Evolutionary conservation across 257 asterid species (phyloP), one percentile per base, ranked within the genome.

Genomic region (Nicotiana paniculata): DNA sequence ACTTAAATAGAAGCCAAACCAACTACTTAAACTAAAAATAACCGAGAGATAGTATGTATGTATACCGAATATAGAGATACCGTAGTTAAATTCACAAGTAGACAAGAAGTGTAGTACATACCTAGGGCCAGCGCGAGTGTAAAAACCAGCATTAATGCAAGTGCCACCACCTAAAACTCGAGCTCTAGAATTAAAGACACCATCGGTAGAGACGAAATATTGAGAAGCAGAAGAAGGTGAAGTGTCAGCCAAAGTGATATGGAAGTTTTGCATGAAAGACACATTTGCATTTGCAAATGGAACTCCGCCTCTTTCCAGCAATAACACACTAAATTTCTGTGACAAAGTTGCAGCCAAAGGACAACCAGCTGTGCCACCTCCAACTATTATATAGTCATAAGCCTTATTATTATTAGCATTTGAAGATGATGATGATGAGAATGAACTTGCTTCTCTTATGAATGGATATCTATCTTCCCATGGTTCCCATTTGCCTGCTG

Each of bases 361-460:
- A 85, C 99, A 96, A 1, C 99, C 99, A 24, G 98, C 98, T 59
- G 99, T 93, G 57, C 98, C 99, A 4, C 99, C 99, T 16, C 99
- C 99, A 16, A 93, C 93, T 16, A 94, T 84, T 74, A 96, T 96
- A 93, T 96, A 94, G 66, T 96, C 99, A 81, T 84, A 94, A 1
- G 13, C 13, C 16, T 26, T 46, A 10, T 21, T 33, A 0, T 9
- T 18, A 13, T 66, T 62, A 0, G 77, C 12, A 18, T 17, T 35
- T 28, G 30, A 28, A 6, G 82, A 11, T 64, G 85, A 51, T 30
- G 79, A 81, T n/a, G 83, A 66, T 9, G 92, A 86, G 69, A 84
- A 88, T 2, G 87, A 82, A 59, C 89, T 86, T 6, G 93, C 91
- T 9, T 18, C 63, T 62, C 61, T 85, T 13, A 90, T 88, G 70